Base-by-base conservation (phyloP, 2,329 filamentous ascomycete species). In the Tolypocladium album region DNA sequence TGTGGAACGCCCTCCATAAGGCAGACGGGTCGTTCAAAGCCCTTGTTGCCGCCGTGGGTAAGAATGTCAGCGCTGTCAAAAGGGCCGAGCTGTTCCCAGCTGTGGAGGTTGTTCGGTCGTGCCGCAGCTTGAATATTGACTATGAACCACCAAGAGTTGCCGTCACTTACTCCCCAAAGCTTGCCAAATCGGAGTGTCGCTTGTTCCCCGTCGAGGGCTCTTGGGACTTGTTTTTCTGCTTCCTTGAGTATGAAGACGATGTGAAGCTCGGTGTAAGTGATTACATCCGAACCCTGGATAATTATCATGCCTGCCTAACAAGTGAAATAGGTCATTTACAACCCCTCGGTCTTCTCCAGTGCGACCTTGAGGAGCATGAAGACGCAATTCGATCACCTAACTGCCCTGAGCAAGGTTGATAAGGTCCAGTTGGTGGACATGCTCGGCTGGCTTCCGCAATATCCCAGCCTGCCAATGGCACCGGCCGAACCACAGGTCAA, bases 51-150 rank as follows among this genome's bases (percentile, higher is more conserved):
- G 60, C 60, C 4, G 56, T 63, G 31, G 58, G 61, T 2, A 61
- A 60, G 58, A 61, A 63, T 39, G 45, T 63, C 42, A 61, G 61
- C 40, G 60, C 60, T 4, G 61, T 63, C 17, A 63, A 63, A 17
- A 63, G 52, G 55, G 55, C 61, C 3, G 60, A 63, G 58, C n/a
- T 60, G 2, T 60, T 63, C 52, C 50, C 61, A 1, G 60, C 58
- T 8, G 53, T 58, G 24, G 61, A 63, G 15, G 39, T 63, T 9
- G 58, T 53, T 12, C 57, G 58, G 22, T 42, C 52, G 27, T 61
- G 47, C 36, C 57, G 60, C 8, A 58, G 56, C 17, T 52, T 42
- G 15, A 55, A 58, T 38, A 47, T 61, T 15, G 58, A 63, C n/a
- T 63, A 63, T 8, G 47, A 58, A 38, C 50, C 58, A 8, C 61